Base-by-base conservation (phyloP, 1,284 basidiomycete genomes). In the Naganishia cerealis region DNA sequence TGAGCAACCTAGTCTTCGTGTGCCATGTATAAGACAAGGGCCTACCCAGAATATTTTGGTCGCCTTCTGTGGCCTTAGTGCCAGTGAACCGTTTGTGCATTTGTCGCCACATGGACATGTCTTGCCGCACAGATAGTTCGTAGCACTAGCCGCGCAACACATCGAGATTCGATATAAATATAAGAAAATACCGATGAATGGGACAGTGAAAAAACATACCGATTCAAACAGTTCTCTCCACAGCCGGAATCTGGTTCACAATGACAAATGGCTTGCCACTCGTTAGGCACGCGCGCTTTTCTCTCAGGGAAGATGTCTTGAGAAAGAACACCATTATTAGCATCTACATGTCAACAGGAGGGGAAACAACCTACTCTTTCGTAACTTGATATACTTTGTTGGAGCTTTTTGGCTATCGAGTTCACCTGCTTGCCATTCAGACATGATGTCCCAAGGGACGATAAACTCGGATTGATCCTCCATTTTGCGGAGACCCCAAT, bases 51-150 rank as follows among this genome's bases (percentile, higher is more conserved):
- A 72, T 1, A 81, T 75, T 66, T 78, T 77, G 48, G 74, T 74
- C 9, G 67, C 57, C 33, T 78, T 77, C 33, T 66, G 69, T 66
- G 72, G 73, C 39, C 80, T 70, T 70, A 75, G 74, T 63, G 75
- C 62, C 62, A 80, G 71, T 62, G 74, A 71, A 67, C 75, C 74
- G 72, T 80, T 78, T 43, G 73, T 72, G 70, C 79, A 78, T 9
- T 67, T 65, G 2, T 81, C 79, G 0, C 80, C 80, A 50, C 76
- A 78, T 0, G 81, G 81, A 67, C 82, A 84, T 12, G 78, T 74
- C 63, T 79, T 80, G 0, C 81, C 80, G 72, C 82, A 84, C 29
- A 81, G 75, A 69, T 81, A 82, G 71, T 79, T 78, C 81, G 82
- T 82, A 55, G 81, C 72, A 12, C 78, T 79, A 68, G 5, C 1